These are phyloP conservation scores for Cicer pinnatifidum DNA, from an alignment of 306 rosid genomes.

Conservation along the genomic window DNA sequence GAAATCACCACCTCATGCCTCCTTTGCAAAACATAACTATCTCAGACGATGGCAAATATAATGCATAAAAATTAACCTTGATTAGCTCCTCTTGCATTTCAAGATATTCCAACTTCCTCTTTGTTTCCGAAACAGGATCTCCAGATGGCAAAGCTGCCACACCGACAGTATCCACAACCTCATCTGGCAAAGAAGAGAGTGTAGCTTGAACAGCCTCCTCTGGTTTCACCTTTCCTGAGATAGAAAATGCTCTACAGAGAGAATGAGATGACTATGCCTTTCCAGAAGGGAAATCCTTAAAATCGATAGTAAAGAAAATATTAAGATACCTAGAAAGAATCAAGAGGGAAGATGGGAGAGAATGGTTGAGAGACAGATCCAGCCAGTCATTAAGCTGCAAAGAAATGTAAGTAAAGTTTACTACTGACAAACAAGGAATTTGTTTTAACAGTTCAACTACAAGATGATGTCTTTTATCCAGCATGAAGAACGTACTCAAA, in stretches of 20 bases:
- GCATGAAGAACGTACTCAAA: slow-evolving; percentile 19
- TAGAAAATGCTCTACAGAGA: slow-evolving; percentile 67
- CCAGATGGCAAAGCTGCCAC: slow-evolving; percentile 78
- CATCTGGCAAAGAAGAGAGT: slow-evolving; percentile 82
- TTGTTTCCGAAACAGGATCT: slow-evolving; percentile 79
- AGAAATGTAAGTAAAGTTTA: slow-evolving; percentile 1
- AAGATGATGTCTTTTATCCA: slow-evolving; percentile 25
- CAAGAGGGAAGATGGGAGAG: slow-evolving; percentile 82
- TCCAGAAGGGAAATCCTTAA: slow-evolving; percentile 21
- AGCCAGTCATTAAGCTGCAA: slow-evolving; percentile 86
- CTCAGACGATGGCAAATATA: slow-evolving; percentile 4
- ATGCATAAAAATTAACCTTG: slow-evolving; percentile 55
- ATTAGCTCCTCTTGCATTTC: slow-evolving; percentile 88
- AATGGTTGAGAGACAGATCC: slow-evolving; percentile 87
- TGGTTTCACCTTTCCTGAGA: slow-evolving; percentile 72
- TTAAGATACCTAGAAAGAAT: slow-evolving; percentile 81
- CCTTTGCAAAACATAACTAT: slow-evolving; percentile 13
- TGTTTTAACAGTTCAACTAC: slow-evolving; percentile 21
- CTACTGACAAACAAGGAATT: slow-evolving; percentile 17
- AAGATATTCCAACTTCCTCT: slow-evolving; percentile 83
- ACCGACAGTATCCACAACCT: slow-evolving; percentile 85
- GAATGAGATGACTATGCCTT: slow-evolving; percentile 33
- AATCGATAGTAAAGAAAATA: slow-evolving; percentile 21
- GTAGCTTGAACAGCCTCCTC: slow-evolving; percentile 87
- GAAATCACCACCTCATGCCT: slow-evolving; percentile 14